Evolutionary conservation across 2,329 filamentous ascomycete species (phyloP).

Genomic region (Exophiala calicioides): DNA sequence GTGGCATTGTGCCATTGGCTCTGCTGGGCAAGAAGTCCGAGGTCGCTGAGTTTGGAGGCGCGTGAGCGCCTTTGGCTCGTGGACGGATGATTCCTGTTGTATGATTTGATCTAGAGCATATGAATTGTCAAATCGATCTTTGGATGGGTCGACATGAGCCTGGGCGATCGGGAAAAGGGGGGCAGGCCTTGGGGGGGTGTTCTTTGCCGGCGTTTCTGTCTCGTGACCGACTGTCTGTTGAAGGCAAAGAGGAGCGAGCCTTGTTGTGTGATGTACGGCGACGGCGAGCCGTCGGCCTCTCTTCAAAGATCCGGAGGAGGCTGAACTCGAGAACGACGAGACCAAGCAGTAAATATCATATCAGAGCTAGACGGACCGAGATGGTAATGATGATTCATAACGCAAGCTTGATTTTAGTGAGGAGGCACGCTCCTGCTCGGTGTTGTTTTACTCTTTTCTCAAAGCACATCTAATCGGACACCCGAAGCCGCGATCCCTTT

Average conservation of each 20-base stretch:
- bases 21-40: slow-evolving; percentile 65
- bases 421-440: too few species aligned
- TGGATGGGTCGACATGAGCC: slow-evolving; percentile 18
- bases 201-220: slow-evolving; percentile 19
- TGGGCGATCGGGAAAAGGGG: slow-evolving; percentile 19
- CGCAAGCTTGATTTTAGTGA: slow-evolving; percentile 3
- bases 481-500: too few species aligned
- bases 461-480: too few species aligned
- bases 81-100: slow-evolving; percentile 6
- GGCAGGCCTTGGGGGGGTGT: slow-evolving; percentile 10
- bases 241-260: slow-evolving; percentile 3
- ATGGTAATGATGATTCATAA: slow-evolving; percentile 12
- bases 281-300: slow-evolving; percentile 1
- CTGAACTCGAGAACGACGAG: slow-evolving; percentile 12
- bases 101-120: slow-evolving; percentile 22
- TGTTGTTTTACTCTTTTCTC: too few species aligned
- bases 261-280: slow-evolving; percentile 7
- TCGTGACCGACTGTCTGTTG: too few species aligned
- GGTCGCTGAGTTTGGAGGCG: slow-evolving; percentile 61
- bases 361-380: slow-evolving; percentile 16
- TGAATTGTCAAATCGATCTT: slow-evolving; percentile 15
- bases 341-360: too few species aligned
- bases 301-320: slow-evolving; percentile 1
- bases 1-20: slow-evolving; percentile 91
- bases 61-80: slow-evolving; percentile 1